Evolutionary conservation across 208 protist genomes (phyloP).

Genomic region (Leishmania mexicana): DNA sequence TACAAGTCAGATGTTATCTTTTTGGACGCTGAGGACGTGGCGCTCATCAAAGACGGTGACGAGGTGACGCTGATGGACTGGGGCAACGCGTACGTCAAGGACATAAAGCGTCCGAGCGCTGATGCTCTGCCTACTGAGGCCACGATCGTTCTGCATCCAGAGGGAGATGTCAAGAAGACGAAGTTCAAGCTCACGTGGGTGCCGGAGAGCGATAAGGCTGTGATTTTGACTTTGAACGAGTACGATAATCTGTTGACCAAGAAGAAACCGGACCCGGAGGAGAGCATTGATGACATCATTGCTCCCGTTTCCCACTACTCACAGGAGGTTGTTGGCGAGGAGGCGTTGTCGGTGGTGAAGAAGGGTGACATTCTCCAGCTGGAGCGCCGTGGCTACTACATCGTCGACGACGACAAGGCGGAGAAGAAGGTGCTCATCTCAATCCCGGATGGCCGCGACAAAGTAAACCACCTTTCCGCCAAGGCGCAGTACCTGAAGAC

Average conservation of each 20-base stretch:
- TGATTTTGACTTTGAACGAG: slow-evolving; percentile 85
- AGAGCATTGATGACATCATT: slow-evolving; percentile 93
- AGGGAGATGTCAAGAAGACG: slow-evolving; percentile 97
- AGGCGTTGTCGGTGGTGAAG: slow-evolving; percentile 85
- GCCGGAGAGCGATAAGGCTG: slow-evolving; percentile 67
- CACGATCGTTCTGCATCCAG: slow-evolving; percentile 82
- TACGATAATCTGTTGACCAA: slow-evolving; percentile 98
- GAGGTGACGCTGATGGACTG: slow-evolving; percentile 99
- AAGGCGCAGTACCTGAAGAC: slow-evolving; percentile 92
- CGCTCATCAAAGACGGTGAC: slow-evolving; percentile 89
- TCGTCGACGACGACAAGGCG: slow-evolving; percentile 85
- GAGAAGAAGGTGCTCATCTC: slow-evolving; percentile 72
- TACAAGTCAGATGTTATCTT: slow-evolving; percentile 90
- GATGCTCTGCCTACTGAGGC: slow-evolving; percentile 62
- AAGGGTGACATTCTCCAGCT: slow-evolving; percentile 96
- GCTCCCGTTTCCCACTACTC: slow-evolving; percentile 87
- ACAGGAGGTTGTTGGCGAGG: slow-evolving; percentile 86
- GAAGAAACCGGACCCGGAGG: slow-evolving; percentile 95
- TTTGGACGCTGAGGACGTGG: slow-evolving; percentile 95
- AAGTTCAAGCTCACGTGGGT: slow-evolving; percentile 99
- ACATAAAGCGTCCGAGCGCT: slow-evolving; percentile 58
- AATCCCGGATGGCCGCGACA: slow-evolving; percentile 91
- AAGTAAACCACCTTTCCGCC: slow-evolving; percentile 90
- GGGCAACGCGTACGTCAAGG: slow-evolving; percentile 95
- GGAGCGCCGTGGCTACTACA: slow-evolving; percentile 98